These are phyloP conservation scores for Pythium apleroticum DNA, from an alignment of 352 stramenopile genomes.

Conservation along the genomic window DNA sequence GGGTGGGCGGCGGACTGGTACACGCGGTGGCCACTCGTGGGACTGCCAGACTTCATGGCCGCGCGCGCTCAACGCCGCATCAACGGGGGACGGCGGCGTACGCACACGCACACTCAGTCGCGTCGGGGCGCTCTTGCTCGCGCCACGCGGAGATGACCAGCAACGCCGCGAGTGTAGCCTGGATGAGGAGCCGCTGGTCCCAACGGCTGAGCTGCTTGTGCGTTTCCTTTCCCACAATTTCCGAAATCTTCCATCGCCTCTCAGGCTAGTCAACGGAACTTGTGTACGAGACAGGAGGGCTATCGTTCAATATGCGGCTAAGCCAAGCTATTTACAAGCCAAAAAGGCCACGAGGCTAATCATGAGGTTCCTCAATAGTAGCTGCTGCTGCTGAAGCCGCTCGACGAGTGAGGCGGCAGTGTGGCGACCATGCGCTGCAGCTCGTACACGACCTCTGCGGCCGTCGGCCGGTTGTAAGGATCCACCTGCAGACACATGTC, in stretches of 20 bases:
- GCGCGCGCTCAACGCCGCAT: neutral
- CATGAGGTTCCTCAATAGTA: neutral
- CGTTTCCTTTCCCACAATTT: neutral
- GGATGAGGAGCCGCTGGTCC: neutral
- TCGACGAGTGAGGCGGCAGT: neutral
- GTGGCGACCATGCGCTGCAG: slow-evolving; percentile 48
- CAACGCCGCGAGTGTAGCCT: neutral
- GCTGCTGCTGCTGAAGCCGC: slow-evolving; percentile 17
- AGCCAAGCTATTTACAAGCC: slow-evolving; percentile 9
- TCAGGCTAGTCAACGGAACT: neutral
- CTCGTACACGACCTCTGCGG: slow-evolving; percentile 56
- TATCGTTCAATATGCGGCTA: slow-evolving; percentile 12
- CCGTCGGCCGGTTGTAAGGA: slow-evolving; percentile 56
- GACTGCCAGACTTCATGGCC: neutral
- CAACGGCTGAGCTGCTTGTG: neutral
- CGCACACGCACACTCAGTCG: neutral
- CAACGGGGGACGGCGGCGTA: neutral
- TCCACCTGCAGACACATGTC: slow-evolving; percentile 52
- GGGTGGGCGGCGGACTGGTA: slow-evolving; percentile 49
- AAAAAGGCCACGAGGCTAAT: neutral
- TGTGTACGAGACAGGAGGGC: neutral
- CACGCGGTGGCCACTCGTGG: neutral
- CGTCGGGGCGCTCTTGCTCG: neutral
- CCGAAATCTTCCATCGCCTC: neutral
- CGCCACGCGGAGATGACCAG: neutral